Evolutionary conservation across 2,329 filamentous ascomycete species (phyloP).

Genomic region (Delphinella strobiligena): DNA sequence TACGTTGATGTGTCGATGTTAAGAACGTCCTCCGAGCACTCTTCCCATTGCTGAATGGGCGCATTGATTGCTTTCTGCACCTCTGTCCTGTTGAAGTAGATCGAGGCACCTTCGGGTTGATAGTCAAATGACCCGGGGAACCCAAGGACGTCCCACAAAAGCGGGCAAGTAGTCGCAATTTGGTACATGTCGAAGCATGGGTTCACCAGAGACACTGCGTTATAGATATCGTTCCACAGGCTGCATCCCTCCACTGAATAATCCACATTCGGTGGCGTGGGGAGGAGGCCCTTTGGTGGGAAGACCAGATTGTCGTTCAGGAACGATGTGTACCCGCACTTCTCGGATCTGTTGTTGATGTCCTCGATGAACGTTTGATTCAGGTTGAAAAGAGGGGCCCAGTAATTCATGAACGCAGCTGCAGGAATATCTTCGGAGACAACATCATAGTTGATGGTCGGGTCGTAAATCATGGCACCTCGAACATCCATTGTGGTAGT

Average conservation of each 20-base stretch:
- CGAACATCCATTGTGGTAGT: conserved; percentile 59
- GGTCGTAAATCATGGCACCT: conserved; percentile 63
- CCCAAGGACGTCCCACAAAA: conserved; percentile 56
- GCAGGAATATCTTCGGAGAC: conserved; percentile 41
- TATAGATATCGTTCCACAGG: conserved; percentile 35
- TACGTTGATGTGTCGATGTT: conserved; percentile 39
- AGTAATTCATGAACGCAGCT: conserved; percentile 49
- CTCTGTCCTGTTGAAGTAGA: conserved; percentile 61
- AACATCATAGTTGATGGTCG: conserved; percentile 44
- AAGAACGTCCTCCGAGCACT: conserved; percentile 41
- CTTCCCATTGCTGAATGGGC: conserved; percentile 42
- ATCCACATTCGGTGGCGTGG: conserved; percentile 35
- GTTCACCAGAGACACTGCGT: conserved; percentile 47
- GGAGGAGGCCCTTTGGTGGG: conserved; percentile 53
- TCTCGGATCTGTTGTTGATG: conserved; percentile 36
- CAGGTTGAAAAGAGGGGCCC: conserved; percentile 48
- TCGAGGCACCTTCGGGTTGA: conserved; percentile 44
- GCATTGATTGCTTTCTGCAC: conserved; percentile 60
- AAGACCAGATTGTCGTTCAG: conserved; percentile 52
- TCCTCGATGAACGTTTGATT: conserved; percentile 46
- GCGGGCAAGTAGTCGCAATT: conserved; percentile 58
- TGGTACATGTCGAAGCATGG: conserved; percentile 74
- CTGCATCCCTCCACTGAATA: conserved; percentile 38
- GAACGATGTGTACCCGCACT: conserved; percentile 53
- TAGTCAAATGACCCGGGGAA: conserved; percentile 57